Evolutionary conservation across 1,284 basidiomycete species (phyloP), one percentile per base, ranked within the genome.

Genomic region (Boletus nobilissimus): DNA sequence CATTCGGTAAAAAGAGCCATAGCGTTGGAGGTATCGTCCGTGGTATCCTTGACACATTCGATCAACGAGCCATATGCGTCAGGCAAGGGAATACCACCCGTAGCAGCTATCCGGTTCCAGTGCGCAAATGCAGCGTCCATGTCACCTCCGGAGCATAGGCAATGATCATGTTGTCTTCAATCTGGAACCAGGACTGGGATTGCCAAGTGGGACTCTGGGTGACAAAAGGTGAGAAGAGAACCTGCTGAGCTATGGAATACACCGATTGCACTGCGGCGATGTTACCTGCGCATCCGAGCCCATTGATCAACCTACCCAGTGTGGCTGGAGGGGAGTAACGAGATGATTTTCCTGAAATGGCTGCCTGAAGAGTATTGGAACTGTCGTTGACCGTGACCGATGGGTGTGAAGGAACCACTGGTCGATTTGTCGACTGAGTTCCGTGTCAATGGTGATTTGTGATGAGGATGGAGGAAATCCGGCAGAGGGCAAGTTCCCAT

Each of bases 1-100:
- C 94, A 90, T 86, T 99, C 97, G 51, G 94, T 89, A 88, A 94
- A 99, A 43, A 98, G 90, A 54, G 93, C 90, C 85, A 97, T 89
- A 0, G 97, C 97, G 80, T 97, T 95, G 13, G 93, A 91, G 2
- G 96, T 94, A 83, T 99, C 97, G 85, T 99, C 97, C 29, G 97
- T 98, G 29, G 97, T 98, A 83, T 98, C 96, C 86, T 95, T 96
- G 80, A 97, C 93, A 79, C 92, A 91, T 63, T 95, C 91, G 80
- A 99, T 97, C 84, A 98, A 91, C 19, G 96, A 95, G 5, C 96
- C 97, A 83, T 98, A 99, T 0, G 97, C 95, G 80, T 98, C 96
- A 5, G 97, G 94, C 0, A 92, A 93, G 7, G 97, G 97, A 3
- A 92, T 89, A n/a, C 92, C 90, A 2, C 96, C 95, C 32, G 94